Evolutionary conservation across 305 asterid species (phyloP).

Genomic region (Solanum chacoense): DNA sequence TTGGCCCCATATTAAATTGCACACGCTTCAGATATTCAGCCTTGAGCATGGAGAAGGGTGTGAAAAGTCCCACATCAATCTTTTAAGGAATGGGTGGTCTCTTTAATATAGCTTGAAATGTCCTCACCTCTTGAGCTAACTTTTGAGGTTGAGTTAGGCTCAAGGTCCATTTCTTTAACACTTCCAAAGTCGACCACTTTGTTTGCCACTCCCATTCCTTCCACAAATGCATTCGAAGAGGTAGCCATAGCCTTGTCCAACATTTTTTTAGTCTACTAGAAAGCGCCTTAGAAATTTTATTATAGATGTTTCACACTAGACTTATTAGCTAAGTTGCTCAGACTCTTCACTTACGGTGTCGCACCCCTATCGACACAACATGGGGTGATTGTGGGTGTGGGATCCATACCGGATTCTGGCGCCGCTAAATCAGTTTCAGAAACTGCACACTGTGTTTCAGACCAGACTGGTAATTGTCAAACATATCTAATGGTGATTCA

Average conservation of each 20-base stretch:
- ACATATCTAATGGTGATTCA: background rate
- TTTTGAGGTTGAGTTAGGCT: background rate
- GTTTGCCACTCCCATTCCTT: background rate
- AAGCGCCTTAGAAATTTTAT: background rate
- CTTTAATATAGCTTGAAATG: background rate
- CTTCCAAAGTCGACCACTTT: background rate
- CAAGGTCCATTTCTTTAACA: background rate
- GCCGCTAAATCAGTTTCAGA: background rate
- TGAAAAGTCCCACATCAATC: background rate
- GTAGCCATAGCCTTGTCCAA: background rate
- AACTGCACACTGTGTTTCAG: background rate
- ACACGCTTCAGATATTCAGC: background rate
- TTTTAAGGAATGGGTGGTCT: background rate
- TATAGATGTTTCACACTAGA: background rate
- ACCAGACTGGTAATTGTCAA: background rate
- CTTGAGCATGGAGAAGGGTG: background rate
- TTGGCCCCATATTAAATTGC: background rate
- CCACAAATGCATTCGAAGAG: background rate
- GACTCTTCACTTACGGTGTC: background rate
- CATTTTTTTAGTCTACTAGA: background rate
- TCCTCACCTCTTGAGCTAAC: background rate
- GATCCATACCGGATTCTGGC: background rate
- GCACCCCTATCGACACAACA: background rate
- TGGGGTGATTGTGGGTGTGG: background rate
- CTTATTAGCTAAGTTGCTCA: background rate